Evolutionary conservation across 805 yeast genomes (phyloP), one percentile per base, ranked within the genome.

Genomic region (Nakazawaea wickerhamii): DNA sequence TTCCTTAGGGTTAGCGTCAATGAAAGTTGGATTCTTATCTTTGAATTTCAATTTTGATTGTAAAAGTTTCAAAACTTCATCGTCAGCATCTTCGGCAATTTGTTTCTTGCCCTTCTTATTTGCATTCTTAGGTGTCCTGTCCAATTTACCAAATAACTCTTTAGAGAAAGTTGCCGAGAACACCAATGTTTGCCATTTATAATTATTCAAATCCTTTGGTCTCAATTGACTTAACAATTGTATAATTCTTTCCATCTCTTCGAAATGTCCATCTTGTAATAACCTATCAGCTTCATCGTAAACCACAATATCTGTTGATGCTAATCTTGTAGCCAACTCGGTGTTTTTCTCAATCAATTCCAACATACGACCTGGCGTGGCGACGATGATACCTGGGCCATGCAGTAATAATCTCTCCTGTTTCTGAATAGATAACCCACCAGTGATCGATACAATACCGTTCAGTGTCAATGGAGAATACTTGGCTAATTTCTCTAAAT

Each of bases 261-360:
- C 95, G 58, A 91, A 93, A 63, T 90, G 98, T 2, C 98, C 97
- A 55, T 90, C 96, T 61, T 91, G 96, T 40, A 93, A 70, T 48
- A 93, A 66, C 60, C 99, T 72, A 67, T 93, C 99, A 10, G 99
- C 99, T 61, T 93, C 99, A 68, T 93, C 99, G 25, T 91, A 68
- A 1, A 90, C 95, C 2, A 76, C 43, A 7, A 69, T 64, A 43
- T 73, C 79, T 4, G 75, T 65, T 11, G 67, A 57, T 10, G 78
- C 69, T 40, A 75, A 49, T 46, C 71, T 55, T 19, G 55, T 56
- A 3, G 67, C 61, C 13, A 70, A 46, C 30, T 68, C 73, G 45
- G 76, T 69, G 35, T 69, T 73, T 48, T 79, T 81, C 59, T 86
- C 87, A 15, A 84, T 49, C n/a, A 84, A 60, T 58, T 93, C 98